Evolutionary conservation across 768 basidiomycete species (phyloP), one percentile per base, ranked within the genome.

Genomic region (Rhizopogon salebrosus): DNA sequence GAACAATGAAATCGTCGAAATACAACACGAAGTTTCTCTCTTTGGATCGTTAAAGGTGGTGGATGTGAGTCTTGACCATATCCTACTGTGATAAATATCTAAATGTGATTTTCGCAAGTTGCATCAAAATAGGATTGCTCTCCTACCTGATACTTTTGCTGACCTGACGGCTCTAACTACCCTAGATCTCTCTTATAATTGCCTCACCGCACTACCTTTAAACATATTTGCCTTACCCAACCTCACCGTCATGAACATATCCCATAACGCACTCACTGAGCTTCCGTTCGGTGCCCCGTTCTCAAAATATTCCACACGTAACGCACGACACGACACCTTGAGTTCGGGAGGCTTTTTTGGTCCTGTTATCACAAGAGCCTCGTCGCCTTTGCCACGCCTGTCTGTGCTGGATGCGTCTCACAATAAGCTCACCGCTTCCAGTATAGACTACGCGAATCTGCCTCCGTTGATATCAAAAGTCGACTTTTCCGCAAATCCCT

Each of bases 1-100:
- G 80, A 86, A 83, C 60, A 92, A 93, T 60, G 83, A 86, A 18
- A 91, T 93, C 38, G 57, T 78, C 16, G 87, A 89, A 61, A 76
- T 93, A 26, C 90, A 92, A 58, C 84, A 82, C 22, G 91, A 93
- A 64, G 85, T 93, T 13, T 86, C 87, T 0, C 74, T 92, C 41
- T 93, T 93, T 63, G 90, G 90, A 3, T 89, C 87, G 3, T 72
- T 93, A 49, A 92, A 91, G 68, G 79, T 75, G 1, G 60, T 93
- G 37, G 91, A 93, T 66, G 90, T 90, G 70, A 52, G 89, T 72
- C 14, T 16, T 41, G 14, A 42, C 42, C 37, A 31, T 35, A 23
- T 51, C 36, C 24, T 24, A n/a, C n/a, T 0, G 13, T 43, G 14
- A 23, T 53, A 29, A 1, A 23, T 35, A 22, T 27, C 43, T 22